Evolutionary conservation across 2,329 filamentous ascomycete species (phyloP), one percentile per base, ranked within the genome.

Genomic region (Amauroascus verrucosus): DNA sequence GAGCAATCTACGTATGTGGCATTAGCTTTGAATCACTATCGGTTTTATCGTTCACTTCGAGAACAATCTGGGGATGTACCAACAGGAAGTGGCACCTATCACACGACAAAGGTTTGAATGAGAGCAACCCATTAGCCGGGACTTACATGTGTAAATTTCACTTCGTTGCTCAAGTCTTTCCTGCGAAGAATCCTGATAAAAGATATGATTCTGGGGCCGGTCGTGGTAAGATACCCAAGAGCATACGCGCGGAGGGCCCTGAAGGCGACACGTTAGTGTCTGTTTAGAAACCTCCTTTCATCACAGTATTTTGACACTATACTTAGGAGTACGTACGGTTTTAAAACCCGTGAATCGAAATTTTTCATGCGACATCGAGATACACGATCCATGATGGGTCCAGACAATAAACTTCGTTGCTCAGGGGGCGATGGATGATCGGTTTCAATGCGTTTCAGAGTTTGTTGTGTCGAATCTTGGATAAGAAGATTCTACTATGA

Each of bases 171-270:
- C 51, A 66, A 56, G 54, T 68, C 59, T 57, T 65, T 65, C 33
- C 56, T 62, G 48, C 61, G 58, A n/a, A 73, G 51, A 26, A 62
- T 60, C 50, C 69, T 62, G 44, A 72, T 55, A 55, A 68, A 67
- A 47, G 64, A 63, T 51, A 77, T 57, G 11, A 77, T 54, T 57
- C 68, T 72, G 6, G 76, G 76, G 20, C 68, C 69, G 9, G 74
- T 70, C 41, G 67, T 69, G 30, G 73, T 75, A 33, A 76, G 57
- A 64, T 77, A 76, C 24, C 72, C 74, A 51, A 77, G 59, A 3
- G 65, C 70, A 60, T 76, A 77, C 24, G 75, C 75, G 50, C 70
- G 71, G 35, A 75, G 60, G 41, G 73, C 61, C 22, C 69, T 54
- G 18, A 13, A 13, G 3, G 26, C 16, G 40, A 52, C 38, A 40